Percentiles rank a stretch among this genome's conserved stretches.
Evolutionary conservation across 768 basidiomycete genomes (phyloP).

Genomic region (Russula lepida): DNA sequence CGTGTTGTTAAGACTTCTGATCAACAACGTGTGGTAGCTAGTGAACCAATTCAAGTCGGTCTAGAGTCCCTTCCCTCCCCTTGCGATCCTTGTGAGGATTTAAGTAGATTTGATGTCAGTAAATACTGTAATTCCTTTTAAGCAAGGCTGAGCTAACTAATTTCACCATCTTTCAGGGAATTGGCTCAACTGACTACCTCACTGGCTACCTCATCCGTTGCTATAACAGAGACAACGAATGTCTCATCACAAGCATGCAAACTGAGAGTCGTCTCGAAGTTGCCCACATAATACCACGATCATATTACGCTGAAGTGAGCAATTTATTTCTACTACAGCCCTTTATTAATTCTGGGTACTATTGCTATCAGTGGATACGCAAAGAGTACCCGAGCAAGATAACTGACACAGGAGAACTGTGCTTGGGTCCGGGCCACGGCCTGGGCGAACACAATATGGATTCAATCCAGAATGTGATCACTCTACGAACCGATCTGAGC

Average conservation of each 20-base stretch:
- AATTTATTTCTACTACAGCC: neutral
- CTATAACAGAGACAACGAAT: neutral
- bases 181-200: too few species aligned
- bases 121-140: too few species aligned
- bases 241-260: neutral
- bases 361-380: neutral
- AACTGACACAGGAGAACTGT: too few species aligned
- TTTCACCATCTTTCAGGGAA: neutral
- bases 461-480: neutral
- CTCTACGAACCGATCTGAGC: neutral
- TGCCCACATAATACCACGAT: conserved; percentile 1
- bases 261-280: neutral
- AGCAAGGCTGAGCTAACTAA: neutral
- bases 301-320: neutral
- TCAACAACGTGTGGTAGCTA: neutral
- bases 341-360: neutral
- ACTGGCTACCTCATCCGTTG: neutral
- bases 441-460: neutral
- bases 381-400: neutral
- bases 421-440: too few species aligned
- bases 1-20: neutral
- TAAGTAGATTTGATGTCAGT: too few species aligned
- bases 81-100: neutral
- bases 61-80: neutral
- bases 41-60: neutral